Percentiles rank a stretch among this genome's conserved stretches.
Evolutionary conservation across 2,329 filamentous ascomycete genomes (phyloP).

Genomic region (Dactylonectria estremocensis): DNA sequence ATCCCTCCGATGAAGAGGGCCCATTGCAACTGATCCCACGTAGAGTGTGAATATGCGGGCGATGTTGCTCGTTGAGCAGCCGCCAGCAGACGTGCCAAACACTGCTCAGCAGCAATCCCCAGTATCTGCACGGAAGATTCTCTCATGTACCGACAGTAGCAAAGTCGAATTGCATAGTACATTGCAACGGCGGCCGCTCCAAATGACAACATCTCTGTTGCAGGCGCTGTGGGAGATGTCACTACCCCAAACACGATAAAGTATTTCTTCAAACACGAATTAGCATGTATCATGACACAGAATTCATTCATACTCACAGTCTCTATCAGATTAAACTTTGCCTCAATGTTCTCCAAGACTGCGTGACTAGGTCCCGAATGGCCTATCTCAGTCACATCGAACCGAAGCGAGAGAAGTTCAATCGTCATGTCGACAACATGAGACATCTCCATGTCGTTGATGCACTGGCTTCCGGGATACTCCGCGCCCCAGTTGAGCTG

Average conservation of each 20-base stretch:
- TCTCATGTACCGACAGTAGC: neutral
- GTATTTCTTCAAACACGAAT: neutral
- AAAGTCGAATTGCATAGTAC: conserved; percentile 2
- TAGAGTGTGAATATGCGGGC: neutral
- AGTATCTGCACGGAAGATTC: neutral
- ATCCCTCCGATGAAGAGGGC: conserved; percentile 11
- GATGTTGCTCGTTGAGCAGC: conserved; percentile 9
- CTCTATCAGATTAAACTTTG: neutral
- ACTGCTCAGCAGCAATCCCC: neutral
- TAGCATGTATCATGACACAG: neutral
- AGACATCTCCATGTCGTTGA: conserved; percentile 5
- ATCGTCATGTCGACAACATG: conserved; percentile 15
- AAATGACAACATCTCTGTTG: neutral
- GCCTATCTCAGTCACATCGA: conserved; percentile 5
- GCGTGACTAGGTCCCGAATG: neutral
- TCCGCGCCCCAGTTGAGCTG: conserved; percentile 9
- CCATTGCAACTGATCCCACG: conserved; percentile 14
- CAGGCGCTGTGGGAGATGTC: neutral
- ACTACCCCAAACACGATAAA: neutral
- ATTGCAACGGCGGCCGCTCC: conserved; percentile 5
- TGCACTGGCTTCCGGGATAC: conserved; percentile 3
- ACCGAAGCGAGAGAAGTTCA: neutral
- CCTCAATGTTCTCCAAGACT: neutral
- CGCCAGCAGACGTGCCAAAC: neutral
- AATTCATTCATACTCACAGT: neutral